Conservation (phyloP, 2,329 filamentous ascomycete species). For the Sporothrix phasma region DNA sequence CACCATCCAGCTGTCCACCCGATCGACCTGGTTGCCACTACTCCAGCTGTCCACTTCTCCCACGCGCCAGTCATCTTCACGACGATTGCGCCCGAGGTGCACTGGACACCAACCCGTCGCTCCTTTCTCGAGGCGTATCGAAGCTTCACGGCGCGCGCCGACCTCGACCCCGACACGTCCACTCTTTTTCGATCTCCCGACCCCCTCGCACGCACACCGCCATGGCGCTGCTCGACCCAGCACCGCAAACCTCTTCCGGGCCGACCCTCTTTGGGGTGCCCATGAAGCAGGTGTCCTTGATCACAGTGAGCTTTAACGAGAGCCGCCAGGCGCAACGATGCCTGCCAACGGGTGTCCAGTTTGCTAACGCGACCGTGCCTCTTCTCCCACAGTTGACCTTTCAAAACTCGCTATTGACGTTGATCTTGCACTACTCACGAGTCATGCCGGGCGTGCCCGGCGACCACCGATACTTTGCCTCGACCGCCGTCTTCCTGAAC, state of each 20-base stretch:
- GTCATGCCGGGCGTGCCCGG: constrained; percentile 70
- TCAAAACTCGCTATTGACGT: constrained; percentile 69
- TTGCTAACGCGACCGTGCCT: not conserved
- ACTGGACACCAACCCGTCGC: not conserved
- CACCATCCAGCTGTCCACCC: too few species aligned
- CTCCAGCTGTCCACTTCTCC: not conserved
- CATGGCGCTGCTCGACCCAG: constrained; percentile 35
- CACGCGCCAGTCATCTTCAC: not conserved
- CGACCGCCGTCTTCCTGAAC: constrained; percentile 87
- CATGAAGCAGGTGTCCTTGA: constrained; percentile 58
- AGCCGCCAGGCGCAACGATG: not conserved
- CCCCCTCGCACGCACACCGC: not conserved
- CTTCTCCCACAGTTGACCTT: constrained; percentile 55
- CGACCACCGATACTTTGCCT: constrained; percentile 84
- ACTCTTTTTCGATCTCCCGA: not conserved
- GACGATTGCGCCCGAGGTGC: not conserved
- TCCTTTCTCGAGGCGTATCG: not conserved
- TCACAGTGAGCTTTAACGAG: constrained; percentile 40
- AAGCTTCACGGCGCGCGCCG: not conserved
- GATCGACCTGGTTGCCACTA: too few species aligned
- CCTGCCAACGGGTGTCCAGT: not conserved
- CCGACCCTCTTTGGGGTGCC: constrained; percentile 48
- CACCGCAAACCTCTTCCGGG: constrained; percentile 29
- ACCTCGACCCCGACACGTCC: not conserved
- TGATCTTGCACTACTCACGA: constrained; percentile 88